Base-by-base conservation (phyloP, 129 eudicot genomes). In the Lactuca saligna region DNA sequence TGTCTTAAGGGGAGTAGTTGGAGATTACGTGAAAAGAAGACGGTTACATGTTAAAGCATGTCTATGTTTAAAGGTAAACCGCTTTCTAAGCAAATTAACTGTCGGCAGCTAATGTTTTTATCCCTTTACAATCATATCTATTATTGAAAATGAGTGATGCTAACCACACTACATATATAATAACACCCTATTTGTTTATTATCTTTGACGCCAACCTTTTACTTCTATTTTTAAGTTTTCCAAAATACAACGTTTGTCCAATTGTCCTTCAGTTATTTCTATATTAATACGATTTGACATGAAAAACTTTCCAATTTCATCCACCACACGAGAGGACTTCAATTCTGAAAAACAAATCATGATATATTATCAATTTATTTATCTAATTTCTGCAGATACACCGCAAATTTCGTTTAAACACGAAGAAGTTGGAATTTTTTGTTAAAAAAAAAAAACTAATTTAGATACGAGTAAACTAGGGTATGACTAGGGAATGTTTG, bases 41-140 rank as follows among this genome's bases (percentile, higher is more conserved):
- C 69, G 63, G 73, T 65, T 61, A 69, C 80, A 74, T 78, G 74
- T 37, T 69, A 76, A 78, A 82, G 78, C 78, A 78, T 74, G 80
- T 74, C 79, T 71, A 35, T 61, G 58, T 57, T 65, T 60, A 57
- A 60, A 75, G 83, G 54, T 79, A 77, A 69, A 62, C 81, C 75
- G 17, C 64, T 69, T 62, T 71, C 71, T 77, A 77, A 77, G 81
- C 74, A 74, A 67, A 74, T 74, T 74, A 74, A 65, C 80, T 79
- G 83, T 79, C 83, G 80, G 63, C 79, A 70, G 82, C 76, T 69
- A 77, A 75, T 75, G 54, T 46, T 65, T 65, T 75, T 75, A 75
- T 66, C 74, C 68, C 62, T 66, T 75, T 58, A 66, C 51, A 75
- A 75, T 75, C 74, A 75, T 74, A 48, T 56, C 60, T 57, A 56